A percentile compares a stretch with the other conserved stretches of the same genome.
These are phyloP conservation scores for Metschnikowia similis DNA, from an alignment of 805 yeast species.

Conservation along the genomic window DNA sequence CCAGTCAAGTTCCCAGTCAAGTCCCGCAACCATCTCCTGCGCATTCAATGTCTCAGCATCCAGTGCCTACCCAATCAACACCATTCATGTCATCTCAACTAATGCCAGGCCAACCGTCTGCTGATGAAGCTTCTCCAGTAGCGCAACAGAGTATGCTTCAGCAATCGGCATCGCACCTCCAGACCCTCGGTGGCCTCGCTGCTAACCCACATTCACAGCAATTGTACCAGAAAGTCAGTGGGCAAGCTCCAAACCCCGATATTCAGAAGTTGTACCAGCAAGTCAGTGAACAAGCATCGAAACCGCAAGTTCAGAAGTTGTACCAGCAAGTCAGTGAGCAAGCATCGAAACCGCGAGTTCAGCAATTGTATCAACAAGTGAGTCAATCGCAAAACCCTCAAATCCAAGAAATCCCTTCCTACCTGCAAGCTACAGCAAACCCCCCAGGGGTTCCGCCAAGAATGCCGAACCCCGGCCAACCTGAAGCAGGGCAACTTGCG, in stretches of 20 bases:
- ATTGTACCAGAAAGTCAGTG: constrained; percentile 1
- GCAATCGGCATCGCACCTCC: neutral
- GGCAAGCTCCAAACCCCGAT: neutral
- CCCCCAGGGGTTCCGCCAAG: constrained; percentile 3
- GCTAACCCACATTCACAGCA: constrained; percentile 1
- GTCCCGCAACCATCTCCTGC: no score
- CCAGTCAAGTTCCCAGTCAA: no score
- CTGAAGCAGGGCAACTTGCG: neutral
- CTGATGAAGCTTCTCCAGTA: no score
- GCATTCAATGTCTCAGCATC: no score
- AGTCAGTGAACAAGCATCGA: neutral
- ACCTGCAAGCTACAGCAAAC: neutral
- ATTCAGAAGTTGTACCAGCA: constrained; percentile 3
- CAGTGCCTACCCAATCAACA: no score
- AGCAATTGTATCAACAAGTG: neutral
- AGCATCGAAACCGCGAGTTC: neutral
- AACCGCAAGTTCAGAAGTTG: constrained; percentile 2
- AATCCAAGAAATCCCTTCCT: neutral
- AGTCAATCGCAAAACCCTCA: neutral
- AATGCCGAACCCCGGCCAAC: neutral
- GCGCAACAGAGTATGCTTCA: neutral
- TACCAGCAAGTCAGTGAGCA: constrained; percentile 1
- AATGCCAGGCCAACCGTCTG: no score
- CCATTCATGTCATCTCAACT: neutral
- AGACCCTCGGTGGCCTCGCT: neutral